These are phyloP conservation scores for Pyrus communis DNA, from an alignment of 306 rosid genomes.

Conservation along the genomic window DNA sequence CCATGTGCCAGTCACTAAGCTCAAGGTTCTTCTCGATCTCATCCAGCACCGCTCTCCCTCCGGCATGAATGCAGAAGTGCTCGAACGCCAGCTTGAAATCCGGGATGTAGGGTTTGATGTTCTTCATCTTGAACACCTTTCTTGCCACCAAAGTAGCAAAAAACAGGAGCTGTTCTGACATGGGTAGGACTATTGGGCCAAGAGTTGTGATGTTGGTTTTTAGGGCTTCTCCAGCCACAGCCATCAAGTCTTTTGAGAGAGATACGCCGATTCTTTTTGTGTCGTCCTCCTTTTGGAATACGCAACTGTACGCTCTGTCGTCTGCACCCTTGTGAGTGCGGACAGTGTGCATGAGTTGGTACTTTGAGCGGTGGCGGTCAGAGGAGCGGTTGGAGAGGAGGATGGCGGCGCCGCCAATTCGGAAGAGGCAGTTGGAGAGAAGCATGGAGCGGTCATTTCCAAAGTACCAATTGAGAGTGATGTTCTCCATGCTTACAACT, in stretches of 20 bases:
- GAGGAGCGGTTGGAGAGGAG: slow-evolving; percentile 54
- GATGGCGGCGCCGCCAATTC: slow-evolving; percentile 85
- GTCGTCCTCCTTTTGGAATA: slow-evolving; percentile 68
- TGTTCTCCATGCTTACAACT: slow-evolving; percentile 89
- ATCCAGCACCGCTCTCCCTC: slow-evolving; percentile 77
- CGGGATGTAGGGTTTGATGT: slow-evolving; percentile 69
- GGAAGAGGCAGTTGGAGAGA: slow-evolving; percentile 77
- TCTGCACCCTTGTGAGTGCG: slow-evolving; percentile 80
- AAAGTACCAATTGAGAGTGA: slow-evolving; percentile 77
- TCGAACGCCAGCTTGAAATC: slow-evolving; percentile 82
- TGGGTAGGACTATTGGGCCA: slow-evolving; percentile 76
- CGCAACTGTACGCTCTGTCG: slow-evolving; percentile 53
- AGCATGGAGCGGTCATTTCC: slow-evolving; percentile 88
- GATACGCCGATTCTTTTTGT: slow-evolving; percentile 46
- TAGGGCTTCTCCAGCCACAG: slow-evolving; percentile 77
- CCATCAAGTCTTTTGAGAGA: slow-evolving; percentile 80
- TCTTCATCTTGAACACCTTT: slow-evolving; percentile 51
- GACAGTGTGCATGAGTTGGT: slow-evolving; percentile 71
- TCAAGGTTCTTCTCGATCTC: slow-evolving; percentile 74
- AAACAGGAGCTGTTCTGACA: slow-evolving; percentile 76
- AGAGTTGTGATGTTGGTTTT: slow-evolving; percentile 86
- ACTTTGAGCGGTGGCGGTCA: slow-evolving; percentile 54
- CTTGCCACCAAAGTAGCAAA: slow-evolving; percentile 50
- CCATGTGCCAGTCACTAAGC: slow-evolving; percentile 81
- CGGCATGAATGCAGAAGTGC: slow-evolving; percentile 85